phyloP scores from a whole-genome alignment of 805 yeast genomes.

The Candida endomychidarum region DNA sequence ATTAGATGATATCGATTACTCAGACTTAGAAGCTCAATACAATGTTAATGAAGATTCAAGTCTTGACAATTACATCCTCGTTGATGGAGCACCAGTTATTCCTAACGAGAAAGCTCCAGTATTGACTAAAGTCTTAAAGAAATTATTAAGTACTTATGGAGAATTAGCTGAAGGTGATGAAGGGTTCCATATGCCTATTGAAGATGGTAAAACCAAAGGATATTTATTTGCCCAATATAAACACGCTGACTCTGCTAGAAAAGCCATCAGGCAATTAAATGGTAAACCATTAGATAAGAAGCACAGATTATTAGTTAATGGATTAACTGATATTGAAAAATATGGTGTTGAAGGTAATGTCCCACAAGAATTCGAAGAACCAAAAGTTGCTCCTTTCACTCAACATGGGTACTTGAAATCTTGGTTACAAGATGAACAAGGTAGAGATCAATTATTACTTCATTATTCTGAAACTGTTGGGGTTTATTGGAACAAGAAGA shows the following conservation, averaged over 20 bases:
- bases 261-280: conserved; percentile 77
- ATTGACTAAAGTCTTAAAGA: conserved; percentile 79
- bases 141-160: conserved; percentile 77
- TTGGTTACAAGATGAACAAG: conserved; percentile 87
- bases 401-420: conserved; percentile 80
- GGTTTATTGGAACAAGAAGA: conserved; percentile 81
- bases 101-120: conserved; percentile 86
- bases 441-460: conserved; percentile 86
- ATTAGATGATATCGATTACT: conserved; percentile 64
- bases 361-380: conserved; percentile 64
- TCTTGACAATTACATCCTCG: conserved; percentile 76
- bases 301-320: conserved; percentile 85
- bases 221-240: conserved; percentile 81
- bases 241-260: conserved; percentile 62
- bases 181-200: conserved; percentile 81
- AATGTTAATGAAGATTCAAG: conserved; percentile 55
- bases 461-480: conserved; percentile 81
- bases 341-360: conserved; percentile 66
- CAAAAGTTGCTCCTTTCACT: conserved; percentile 68
- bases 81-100: conserved; percentile 95
- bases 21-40: conserved; percentile 81
- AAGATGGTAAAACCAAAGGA: conserved; percentile 80
- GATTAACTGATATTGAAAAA: conserved; percentile 77
- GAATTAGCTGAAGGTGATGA: conserved; percentile 57
- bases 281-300: conserved; percentile 91